These are phyloP conservation scores for Picocystis sp. DNA, from an alignment of 163 green algal species.

Conservation along the genomic window DNA sequence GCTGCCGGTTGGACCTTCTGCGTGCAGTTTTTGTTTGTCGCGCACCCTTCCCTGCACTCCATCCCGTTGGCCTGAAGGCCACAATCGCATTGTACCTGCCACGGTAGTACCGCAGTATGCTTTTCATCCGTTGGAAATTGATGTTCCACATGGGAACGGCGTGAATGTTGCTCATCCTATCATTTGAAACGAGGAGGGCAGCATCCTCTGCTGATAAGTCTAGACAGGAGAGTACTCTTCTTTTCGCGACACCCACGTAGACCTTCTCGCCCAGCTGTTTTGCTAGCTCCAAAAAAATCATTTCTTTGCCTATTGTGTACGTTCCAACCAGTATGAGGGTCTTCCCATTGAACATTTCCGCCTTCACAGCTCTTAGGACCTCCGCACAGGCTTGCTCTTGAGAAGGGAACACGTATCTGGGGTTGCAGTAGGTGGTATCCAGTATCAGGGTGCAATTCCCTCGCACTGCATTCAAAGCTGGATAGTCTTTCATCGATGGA, in stretches of 20 bases:
- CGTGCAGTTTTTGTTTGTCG: too few species aligned
- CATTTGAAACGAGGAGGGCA: constrained; percentile 47
- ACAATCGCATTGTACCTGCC: constrained; percentile 26
- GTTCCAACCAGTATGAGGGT: constrained; percentile 22
- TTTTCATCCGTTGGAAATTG: constrained; percentile 2
- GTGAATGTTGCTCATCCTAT: constrained; percentile 53
- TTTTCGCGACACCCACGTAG: constrained; percentile 43
- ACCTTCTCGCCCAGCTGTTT: constrained; percentile 26
- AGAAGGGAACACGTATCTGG: constrained; percentile 43
- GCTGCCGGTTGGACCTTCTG: neutral
- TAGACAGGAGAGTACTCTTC: constrained; percentile 43
- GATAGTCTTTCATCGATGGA: constrained; percentile 11
- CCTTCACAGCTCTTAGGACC: constrained; percentile 2
- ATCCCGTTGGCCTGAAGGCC: constrained; percentile 74
- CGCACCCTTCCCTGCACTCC: constrained; percentile 20
- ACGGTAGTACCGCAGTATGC: constrained; percentile 9
- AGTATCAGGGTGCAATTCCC: constrained; percentile 48
- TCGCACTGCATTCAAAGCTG: constrained; percentile 28
- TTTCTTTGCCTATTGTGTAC: constrained; percentile 90
- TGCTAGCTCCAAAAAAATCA: constrained; percentile 55
- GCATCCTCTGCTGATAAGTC: constrained; percentile 37
- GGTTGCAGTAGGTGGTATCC: constrained; percentile 67
- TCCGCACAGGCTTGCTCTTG: constrained; percentile 23
- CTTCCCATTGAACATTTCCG: neutral
- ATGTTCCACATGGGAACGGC: constrained; percentile 22